Evolutionary conservation across 352 stramenopile species (phyloP).

Genomic region (Phytophthora ohioensis): DNA sequence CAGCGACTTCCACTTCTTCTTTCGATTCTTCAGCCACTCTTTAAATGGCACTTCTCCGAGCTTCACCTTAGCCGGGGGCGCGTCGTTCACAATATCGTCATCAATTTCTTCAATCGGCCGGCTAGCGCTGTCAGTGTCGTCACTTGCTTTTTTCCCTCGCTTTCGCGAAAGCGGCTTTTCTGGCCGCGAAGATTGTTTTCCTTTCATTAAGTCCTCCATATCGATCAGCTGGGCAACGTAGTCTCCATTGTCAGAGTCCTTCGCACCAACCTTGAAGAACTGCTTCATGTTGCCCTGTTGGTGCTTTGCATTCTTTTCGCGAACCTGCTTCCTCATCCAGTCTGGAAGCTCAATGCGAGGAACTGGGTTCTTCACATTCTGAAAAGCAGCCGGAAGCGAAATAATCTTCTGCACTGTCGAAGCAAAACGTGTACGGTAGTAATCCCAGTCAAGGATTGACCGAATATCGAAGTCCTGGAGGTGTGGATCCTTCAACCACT

Average conservation of each 20-base stretch:
- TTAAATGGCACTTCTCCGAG: slow-evolving; percentile 68
- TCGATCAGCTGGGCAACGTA: slow-evolving; percentile 76
- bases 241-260: slow-evolving; percentile 40
- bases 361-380: slow-evolving; percentile 97
- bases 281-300: slow-evolving; percentile 89
- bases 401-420: slow-evolving; percentile 99
- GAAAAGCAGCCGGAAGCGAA: slow-evolving; percentile 98
- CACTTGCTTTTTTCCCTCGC: slow-evolving; percentile 22
- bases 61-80: slow-evolving; percentile 44
- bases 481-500: slow-evolving; percentile 95
- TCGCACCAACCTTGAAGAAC: slow-evolving; percentile 79
- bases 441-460: slow-evolving; percentile 98
- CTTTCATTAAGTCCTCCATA: slow-evolving; percentile 68
- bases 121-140: slow-evolving; percentile 17
- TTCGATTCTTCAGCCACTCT: slow-evolving; percentile 74
- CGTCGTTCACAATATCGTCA: slow-evolving; percentile 25
- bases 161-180: slow-evolving; percentile 25
- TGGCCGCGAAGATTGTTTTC: slow-evolving; percentile 24
- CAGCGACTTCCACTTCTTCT: slow-evolving; percentile 76
- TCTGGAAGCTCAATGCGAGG: slow-evolving; percentile 96
- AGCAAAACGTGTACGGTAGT: slow-evolving; percentile 93
- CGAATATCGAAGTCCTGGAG: slow-evolving; percentile 95
- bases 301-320: slow-evolving; percentile 87
- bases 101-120: slow-evolving; percentile 42
- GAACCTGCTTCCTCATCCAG: slow-evolving; percentile 96